Conservation (phyloP, 495 filamentous ascomycete species). For the Penicillium nucicola region DNA sequence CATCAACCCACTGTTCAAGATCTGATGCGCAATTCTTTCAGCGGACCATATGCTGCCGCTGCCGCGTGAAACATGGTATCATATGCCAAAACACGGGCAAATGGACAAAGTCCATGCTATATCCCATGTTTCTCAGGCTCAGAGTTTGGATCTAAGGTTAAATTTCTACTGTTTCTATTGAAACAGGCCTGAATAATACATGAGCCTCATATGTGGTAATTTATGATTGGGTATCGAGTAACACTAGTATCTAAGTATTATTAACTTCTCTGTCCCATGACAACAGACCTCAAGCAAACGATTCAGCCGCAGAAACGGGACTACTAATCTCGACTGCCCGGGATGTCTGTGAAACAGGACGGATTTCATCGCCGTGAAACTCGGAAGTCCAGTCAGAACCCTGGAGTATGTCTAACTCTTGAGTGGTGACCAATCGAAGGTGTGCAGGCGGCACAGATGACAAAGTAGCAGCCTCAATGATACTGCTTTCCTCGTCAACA, state of each 20-base stretch:
- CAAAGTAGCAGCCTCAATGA: not conserved
- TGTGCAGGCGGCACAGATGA: not conserved
- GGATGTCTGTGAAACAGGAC: not conserved
- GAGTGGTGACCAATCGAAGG: not conserved
- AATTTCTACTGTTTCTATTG: no score
- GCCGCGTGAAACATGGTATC: no score
- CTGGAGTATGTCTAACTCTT: not conserved
- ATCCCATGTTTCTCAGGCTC: not conserved
- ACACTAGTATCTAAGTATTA: no score
- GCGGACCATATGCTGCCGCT: no score
- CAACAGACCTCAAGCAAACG: constrained; percentile 4
- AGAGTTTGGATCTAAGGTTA: no score
- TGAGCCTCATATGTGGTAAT: not conserved
- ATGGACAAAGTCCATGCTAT: no score
- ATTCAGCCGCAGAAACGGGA: constrained; percentile 2
- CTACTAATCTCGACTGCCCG: not conserved
- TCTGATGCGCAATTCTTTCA: constrained; percentile 56
- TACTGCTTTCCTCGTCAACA: constrained; percentile 10
- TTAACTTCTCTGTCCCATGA: not conserved
- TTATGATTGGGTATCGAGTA: not conserved
- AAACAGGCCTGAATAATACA: no score
- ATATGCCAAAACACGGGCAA: no score
- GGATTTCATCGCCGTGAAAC: not conserved
- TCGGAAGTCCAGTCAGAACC: not conserved
- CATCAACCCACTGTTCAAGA: constrained; percentile 13